Evolutionary conservation across 768 basidiomycete species (phyloP).

Genomic region (Termitomyces titanicus): DNA sequence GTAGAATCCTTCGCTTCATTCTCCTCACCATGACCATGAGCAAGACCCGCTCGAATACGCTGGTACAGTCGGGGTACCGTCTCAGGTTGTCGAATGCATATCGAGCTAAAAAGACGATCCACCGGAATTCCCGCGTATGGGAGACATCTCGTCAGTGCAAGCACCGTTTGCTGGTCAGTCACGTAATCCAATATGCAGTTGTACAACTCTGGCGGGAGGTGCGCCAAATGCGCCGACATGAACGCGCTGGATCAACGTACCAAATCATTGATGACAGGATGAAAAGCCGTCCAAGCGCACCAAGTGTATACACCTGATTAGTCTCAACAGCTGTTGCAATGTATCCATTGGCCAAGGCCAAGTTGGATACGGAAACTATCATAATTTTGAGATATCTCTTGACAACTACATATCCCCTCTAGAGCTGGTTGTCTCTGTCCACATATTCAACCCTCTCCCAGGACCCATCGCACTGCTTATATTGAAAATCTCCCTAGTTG

Average conservation of each 20-base stretch:
- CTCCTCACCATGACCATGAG: neutral
- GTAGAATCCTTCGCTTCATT: neutral
- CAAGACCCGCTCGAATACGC: constrained; percentile 39
- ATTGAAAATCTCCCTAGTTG: no score
- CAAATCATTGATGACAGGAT: no score
- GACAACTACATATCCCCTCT: no score
- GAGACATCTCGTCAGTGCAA: constrained; percentile 60
- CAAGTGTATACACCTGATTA: no score
- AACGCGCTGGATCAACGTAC: neutral
- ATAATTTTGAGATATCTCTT: no score
- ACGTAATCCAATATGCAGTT: neutral
- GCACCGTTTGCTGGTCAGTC: constrained; percentile 40
- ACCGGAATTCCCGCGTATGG: constrained; percentile 57
- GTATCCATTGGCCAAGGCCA: no score
- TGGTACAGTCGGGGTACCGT: constrained; percentile 57
- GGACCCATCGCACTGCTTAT: no score
- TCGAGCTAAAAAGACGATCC: constrained; percentile 52
- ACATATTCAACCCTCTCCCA: no score
- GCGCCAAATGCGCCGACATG: constrained; percentile 1
- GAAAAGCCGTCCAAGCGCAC: no score
- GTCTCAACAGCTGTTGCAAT: no score
- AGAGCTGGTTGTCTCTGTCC: no score
- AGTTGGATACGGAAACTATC: no score
- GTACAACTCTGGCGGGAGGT: constrained; percentile 18
- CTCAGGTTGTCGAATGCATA: constrained; percentile 46